phyloP scores from a whole-genome alignment of 192 early-diverging fungal species.

The Coemansia umbellata region DNA sequence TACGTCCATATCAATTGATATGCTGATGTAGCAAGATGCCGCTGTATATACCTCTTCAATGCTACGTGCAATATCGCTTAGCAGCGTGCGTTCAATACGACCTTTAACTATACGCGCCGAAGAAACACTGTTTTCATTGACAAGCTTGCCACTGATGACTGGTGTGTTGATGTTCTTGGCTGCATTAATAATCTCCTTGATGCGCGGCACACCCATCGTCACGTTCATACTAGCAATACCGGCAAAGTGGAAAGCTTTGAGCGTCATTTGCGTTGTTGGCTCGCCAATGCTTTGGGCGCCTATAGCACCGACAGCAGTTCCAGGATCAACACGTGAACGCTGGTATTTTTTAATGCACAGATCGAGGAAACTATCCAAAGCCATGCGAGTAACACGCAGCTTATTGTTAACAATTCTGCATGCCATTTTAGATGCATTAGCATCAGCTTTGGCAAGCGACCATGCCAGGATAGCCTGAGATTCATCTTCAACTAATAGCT shows the following conservation, averaged over 20 bases:
- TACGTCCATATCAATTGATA: constrained; percentile 81
- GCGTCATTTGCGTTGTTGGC: constrained; percentile 99
- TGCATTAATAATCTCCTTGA: constrained; percentile 99
- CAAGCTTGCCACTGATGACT: constrained; percentile 76
- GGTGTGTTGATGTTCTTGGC: constrained; percentile 94
- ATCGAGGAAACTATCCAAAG: constrained; percentile 71
- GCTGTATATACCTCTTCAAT: constrained; percentile 86
- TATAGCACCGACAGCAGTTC: constrained; percentile 93
- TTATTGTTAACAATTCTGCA: constrained; percentile 61
- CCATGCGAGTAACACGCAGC: constrained; percentile 66
- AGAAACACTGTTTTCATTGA: constrained; percentile 60
- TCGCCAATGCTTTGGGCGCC: constrained; percentile 98
- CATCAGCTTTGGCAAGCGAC: constrained; percentile 30
- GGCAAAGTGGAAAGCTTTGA: constrained; percentile 99
- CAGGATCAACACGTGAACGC: constrained; percentile 90
- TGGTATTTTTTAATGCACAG: constrained; percentile 81
- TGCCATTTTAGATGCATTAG: constrained; percentile 16
- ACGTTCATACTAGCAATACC: constrained; percentile 99
- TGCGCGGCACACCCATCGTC: constrained; percentile 97
- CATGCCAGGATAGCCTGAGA: constrained; percentile 19
- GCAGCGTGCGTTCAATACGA: constrained; percentile 84
- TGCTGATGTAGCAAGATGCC: constrained; percentile 68
- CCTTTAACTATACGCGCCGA: constrained; percentile 96
- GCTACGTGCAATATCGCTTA: constrained; percentile 91
- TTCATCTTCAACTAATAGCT: background rate